These are phyloP conservation scores for Pachysolen tannophilus DNA, from an alignment of 805 yeast species.

Conservation along the genomic window DNA sequence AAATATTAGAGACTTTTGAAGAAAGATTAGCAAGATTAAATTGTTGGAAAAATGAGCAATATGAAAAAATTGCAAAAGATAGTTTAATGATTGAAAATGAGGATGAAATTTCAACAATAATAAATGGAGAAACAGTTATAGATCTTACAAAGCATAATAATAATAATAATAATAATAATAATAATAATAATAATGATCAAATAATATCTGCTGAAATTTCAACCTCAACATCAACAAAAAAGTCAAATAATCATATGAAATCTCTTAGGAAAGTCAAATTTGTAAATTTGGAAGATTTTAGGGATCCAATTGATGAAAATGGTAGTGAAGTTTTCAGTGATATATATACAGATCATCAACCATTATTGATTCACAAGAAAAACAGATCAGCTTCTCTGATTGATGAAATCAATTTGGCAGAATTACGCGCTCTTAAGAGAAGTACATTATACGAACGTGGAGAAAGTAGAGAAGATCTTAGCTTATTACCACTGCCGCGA, in stretches of 20 bases:
- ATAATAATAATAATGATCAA: not conserved
- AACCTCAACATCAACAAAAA: too few relatives aligned
- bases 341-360: slow-evolving; percentile 23
- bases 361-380: slow-evolving; percentile 18
- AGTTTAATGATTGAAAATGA: slow-evolving; percentile 1
- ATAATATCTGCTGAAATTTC: too few relatives aligned
- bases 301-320: slow-evolving; percentile 28
- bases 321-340: slow-evolving; percentile 35
- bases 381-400: slow-evolving; percentile 10
- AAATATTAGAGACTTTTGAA: slow-evolving; percentile 81
- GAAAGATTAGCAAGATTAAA: slow-evolving; percentile 89
- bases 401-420: not conserved
- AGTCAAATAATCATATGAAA: too few relatives aligned
- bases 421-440: too few relatives aligned
- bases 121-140: slow-evolving; percentile 8
- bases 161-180: not conserved
- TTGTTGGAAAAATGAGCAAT: slow-evolving; percentile 84
- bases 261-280: slow-evolving; percentile 23
- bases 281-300: slow-evolving; percentile 16
- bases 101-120: not conserved
- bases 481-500: too few relatives aligned
- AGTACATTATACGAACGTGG: too few relatives aligned
- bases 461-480: too few relatives aligned
- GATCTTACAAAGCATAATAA: slow-evolving; percentile 5
- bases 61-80: slow-evolving; percentile 28